A percentile compares a stretch with the other conserved stretches of the same genome.
Evolutionary conservation across 352 stramenopile species (phyloP).

Genomic region (Lagenidium giganteum): DNA sequence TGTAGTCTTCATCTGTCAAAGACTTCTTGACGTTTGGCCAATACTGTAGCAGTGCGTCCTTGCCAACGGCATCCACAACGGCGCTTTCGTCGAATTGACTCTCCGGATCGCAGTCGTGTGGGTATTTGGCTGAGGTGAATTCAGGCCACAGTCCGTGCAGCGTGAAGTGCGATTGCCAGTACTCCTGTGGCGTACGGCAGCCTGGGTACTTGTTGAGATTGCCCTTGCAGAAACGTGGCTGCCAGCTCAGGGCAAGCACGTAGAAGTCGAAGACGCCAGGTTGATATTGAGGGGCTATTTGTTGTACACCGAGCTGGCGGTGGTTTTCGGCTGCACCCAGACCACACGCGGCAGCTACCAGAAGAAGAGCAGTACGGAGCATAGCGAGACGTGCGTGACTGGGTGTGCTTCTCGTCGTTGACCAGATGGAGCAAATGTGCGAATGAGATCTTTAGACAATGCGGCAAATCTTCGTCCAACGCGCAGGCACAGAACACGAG

Average conservation of each 20-base stretch:
- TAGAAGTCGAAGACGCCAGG: conserved; percentile 85
- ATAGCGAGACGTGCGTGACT: too few species aligned
- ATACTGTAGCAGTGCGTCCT: conserved; percentile 60
- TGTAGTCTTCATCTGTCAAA: conserved; percentile 39
- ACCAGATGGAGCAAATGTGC: too few species aligned
- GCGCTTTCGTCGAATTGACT: conserved; percentile 47
- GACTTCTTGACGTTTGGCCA: conserved; percentile 83
- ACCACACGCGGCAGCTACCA: too few species aligned
- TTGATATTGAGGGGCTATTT: too few species aligned
- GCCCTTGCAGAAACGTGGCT: conserved; percentile 76
- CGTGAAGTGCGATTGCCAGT: conserved; percentile 81
- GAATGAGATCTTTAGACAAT: too few species aligned
- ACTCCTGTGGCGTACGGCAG: conserved; percentile 50
- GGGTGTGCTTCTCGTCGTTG: too few species aligned
- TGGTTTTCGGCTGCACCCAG: too few species aligned
- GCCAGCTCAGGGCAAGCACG: conserved; percentile 89
- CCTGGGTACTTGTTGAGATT: conserved; percentile 55
- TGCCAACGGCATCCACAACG: conserved; percentile 50
- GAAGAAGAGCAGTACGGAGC: too few species aligned
- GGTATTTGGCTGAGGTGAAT: conserved; percentile 42
- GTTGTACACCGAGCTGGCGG: too few species aligned
- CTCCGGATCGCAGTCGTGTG: conserved; percentile 61
- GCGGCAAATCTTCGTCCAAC: too few species aligned
- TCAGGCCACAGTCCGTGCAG: conserved; percentile 87
- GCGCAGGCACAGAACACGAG: too few species aligned